Base-by-base conservation (phyloP, 2,329 filamentous ascomycete species). In the Rasamsonia emersonii region DNA sequence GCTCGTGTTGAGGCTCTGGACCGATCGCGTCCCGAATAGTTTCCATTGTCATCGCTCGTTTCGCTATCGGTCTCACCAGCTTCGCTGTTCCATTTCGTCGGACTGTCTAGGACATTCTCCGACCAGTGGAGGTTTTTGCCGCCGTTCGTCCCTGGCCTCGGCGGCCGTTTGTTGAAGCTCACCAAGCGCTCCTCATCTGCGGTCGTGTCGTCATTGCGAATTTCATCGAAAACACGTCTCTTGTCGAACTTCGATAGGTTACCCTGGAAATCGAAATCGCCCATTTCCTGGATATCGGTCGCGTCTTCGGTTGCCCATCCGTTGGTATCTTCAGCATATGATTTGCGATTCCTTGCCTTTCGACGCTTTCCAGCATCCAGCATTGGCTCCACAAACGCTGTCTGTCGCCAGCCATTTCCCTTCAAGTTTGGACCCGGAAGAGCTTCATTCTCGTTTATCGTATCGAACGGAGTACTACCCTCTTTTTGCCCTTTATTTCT, bases 251-350 rank as follows among this genome's bases (percentile, higher is more conserved):
- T 93, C 28, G 85, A 88, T 18, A 96, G 69, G 43, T 86, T 86
- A 33, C 77, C 79, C 47, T 84, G 79, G 49, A 96, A 96, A 57
- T 96, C 89, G 47, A 96, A 96, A 39, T 96, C 91, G 8, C 83
- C 85, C 68, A 91, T 75, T 53, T 93, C 89, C 59, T 89, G 84
- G 14, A 91, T 84, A 53, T 96, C 91, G 0, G 86, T 95, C 14
- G 89, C 88, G 50, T 96, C 89, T 53, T 95, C 91, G 0, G 89
- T 95, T 3, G 85, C 86, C 88, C 89, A 96, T 3, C 86, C 89
- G 53, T 86, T 93, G 25, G 85, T 60, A 33, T 71, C 65, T 35
- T 75, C 70, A 6, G 46, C 73, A 39, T 67, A 62, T 19, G 49
- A 41, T 44, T 61, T 59, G 43, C 59, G 51, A 58, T 58, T 49